A percentile compares a stretch with the other conserved stretches of the same genome.
phyloP scores from a whole-genome alignment of 2,329 filamentous ascomycete genomes.

The Colletotrichum tabaci region DNA sequence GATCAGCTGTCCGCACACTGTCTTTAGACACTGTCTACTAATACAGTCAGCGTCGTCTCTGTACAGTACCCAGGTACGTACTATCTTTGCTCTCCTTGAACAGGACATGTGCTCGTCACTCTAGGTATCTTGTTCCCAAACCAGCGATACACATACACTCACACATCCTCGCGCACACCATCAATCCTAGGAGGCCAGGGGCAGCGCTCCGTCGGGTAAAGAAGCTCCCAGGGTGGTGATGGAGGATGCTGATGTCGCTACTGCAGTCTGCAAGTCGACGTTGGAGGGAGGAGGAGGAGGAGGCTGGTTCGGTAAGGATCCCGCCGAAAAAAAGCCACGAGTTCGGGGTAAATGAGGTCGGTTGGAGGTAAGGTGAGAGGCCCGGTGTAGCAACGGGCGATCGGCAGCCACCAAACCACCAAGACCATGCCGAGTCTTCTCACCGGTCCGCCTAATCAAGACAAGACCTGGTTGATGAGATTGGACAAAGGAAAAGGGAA shows the following conservation, averaged over 20 bases:
- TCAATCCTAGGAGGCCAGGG: neutral
- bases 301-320: slow-evolving; percentile 23
- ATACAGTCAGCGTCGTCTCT: too few relatives aligned
- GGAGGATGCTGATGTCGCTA: too few relatives aligned
- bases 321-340: slow-evolving; percentile 19
- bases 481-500: neutral
- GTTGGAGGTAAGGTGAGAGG: slow-evolving; percentile 29
- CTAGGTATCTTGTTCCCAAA: neutral
- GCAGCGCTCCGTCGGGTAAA: slow-evolving; percentile 17
- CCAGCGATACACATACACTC: slow-evolving; percentile 1
- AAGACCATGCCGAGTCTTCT: neutral
- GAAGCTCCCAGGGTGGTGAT: neutral
- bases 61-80: too few relatives aligned
- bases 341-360: slow-evolving; percentile 23
- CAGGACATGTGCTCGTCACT: neutral
- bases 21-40: slow-evolving; percentile 3
- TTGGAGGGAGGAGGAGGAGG: neutral
- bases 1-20: neutral
- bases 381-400: slow-evolving; percentile 20
- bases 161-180: neutral
- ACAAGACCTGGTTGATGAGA: neutral
- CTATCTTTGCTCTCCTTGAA: neutral
- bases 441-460: slow-evolving; percentile 4
- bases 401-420: neutral
- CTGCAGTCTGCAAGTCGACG: neutral